Conservation (phyloP, 2,329 filamentous ascomycete genomes). For the Pestalotiopsis sp. region DNA sequence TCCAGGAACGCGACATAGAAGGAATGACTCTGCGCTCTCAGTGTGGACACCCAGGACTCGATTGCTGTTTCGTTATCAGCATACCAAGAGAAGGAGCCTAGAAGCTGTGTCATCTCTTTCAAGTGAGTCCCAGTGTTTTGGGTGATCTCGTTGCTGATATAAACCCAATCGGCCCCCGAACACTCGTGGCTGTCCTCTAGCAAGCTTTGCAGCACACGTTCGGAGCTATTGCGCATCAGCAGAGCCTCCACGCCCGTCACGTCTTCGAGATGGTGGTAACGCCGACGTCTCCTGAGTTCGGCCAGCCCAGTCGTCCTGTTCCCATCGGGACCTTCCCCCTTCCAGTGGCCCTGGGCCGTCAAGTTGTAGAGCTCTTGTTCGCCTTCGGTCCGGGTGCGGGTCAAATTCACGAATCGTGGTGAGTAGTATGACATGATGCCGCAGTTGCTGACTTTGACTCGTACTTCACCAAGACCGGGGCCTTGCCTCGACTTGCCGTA, state of each 20-base stretch:
- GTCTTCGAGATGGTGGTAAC: conserved; percentile 37
- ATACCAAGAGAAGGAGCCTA: conserved; percentile 21
- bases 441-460: conserved; percentile 42
- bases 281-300: conserved; percentile 37
- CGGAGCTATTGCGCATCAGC: conserved; percentile 34
- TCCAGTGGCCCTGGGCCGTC: conserved; percentile 43
- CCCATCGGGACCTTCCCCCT: conserved; percentile 21
- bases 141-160: conserved; percentile 44
- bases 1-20: conserved; percentile 47
- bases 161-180: conserved; percentile 46
- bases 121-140: conserved; percentile 38
- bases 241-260: conserved; percentile 34
- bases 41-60: conserved; percentile 30
- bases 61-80: conserved; percentile 27
- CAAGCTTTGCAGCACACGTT: conserved; percentile 31
- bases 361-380: conserved; percentile 43
- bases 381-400: conserved; percentile 28
- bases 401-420: conserved; percentile 33
- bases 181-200: conserved; percentile 27
- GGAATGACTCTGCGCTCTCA: conserved; percentile 42
- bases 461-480: conserved; percentile 42
- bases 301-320: conserved; percentile 31
- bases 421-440: conserved; percentile 50
- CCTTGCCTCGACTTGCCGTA: conserved; percentile 42
- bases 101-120: conserved; percentile 31